Conservation (phyloP, 1,139 yeast species). For the Yamadazyma spencermartinsiae region DNA sequence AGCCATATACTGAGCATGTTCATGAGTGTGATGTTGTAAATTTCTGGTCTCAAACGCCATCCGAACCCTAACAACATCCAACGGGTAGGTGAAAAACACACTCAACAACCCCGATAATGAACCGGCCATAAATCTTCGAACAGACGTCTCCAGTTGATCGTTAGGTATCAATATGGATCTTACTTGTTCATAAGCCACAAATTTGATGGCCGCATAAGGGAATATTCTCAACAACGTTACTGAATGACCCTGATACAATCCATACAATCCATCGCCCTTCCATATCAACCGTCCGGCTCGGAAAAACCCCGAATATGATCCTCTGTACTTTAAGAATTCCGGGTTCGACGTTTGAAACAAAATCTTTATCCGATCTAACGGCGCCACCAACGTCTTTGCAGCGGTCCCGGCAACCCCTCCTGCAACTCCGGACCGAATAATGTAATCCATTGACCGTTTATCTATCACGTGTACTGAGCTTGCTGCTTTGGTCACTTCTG, state of each 20-base stretch:
- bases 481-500: constrained; percentile 34
- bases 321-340: constrained; percentile 75
- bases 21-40: constrained; percentile 25
- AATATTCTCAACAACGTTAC: constrained; percentile 88
- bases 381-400: constrained; percentile 94
- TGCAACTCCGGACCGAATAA: constrained; percentile 81
- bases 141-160: constrained; percentile 72
- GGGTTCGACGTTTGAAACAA: constrained; percentile 95
- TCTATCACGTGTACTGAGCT: constrained; percentile 31
- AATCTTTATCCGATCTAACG: constrained; percentile 91
- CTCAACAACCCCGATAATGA: constrained; percentile 85
- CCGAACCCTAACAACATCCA: constrained; percentile 86
- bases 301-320: constrained; percentile 74
- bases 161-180: constrained; percentile 76
- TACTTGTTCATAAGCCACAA: constrained; percentile 95
- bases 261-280: constrained; percentile 69
- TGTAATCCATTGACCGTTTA: constrained; percentile 75
- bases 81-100: constrained; percentile 88
- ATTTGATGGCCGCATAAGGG: constrained; percentile 96
- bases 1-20: constrained; percentile 23
- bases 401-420: constrained; percentile 97
- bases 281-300: constrained; percentile 71
- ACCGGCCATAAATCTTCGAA: constrained; percentile 83
- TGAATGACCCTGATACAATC: constrained; percentile 93
- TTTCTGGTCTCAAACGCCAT: constrained; percentile 81